phyloP scores from a whole-genome alignment of 148 eudicot genomes.

The Rhododendron vialii region DNA sequence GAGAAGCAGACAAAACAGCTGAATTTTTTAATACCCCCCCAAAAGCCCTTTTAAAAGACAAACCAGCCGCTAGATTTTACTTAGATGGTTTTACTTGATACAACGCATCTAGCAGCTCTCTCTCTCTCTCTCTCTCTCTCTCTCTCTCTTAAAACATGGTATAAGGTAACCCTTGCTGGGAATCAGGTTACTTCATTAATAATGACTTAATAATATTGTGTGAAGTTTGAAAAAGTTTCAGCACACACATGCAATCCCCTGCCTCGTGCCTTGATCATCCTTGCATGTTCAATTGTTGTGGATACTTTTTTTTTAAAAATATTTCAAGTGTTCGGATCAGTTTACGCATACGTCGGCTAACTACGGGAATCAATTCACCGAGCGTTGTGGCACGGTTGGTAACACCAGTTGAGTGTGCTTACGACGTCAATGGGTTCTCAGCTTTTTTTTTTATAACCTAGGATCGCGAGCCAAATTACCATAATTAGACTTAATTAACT shows the following conservation, averaged over 20 bases:
- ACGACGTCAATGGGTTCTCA: neutral
- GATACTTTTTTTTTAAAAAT: too few relatives aligned
- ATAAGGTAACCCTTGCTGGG: neutral
- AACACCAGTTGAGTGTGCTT: neutral
- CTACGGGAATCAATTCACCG: neutral
- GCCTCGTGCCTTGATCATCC: neutral
- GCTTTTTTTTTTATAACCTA: neutral
- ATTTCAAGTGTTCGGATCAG: too few relatives aligned
- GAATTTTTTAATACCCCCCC: neutral
- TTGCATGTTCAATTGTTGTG: neutral
- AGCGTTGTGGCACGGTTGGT: neutral
- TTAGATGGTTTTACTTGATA: neutral
- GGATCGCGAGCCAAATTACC: neutral
- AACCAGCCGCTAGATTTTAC: neutral
- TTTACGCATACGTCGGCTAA: too few relatives aligned
- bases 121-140: neutral
- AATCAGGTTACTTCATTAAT: neutral
- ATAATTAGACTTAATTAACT: neutral
- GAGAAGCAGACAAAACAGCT: conserved; percentile 5
- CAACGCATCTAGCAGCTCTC: neutral
- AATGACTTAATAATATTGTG: too few relatives aligned
- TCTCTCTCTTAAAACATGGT: neutral
- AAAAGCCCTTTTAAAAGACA: neutral
- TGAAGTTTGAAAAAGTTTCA: neutral
- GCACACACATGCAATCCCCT: neutral